These are phyloP conservation scores for Hemerocallis citrina DNA, from an alignment of 106 monocot genomes.

Conservation along the genomic window DNA sequence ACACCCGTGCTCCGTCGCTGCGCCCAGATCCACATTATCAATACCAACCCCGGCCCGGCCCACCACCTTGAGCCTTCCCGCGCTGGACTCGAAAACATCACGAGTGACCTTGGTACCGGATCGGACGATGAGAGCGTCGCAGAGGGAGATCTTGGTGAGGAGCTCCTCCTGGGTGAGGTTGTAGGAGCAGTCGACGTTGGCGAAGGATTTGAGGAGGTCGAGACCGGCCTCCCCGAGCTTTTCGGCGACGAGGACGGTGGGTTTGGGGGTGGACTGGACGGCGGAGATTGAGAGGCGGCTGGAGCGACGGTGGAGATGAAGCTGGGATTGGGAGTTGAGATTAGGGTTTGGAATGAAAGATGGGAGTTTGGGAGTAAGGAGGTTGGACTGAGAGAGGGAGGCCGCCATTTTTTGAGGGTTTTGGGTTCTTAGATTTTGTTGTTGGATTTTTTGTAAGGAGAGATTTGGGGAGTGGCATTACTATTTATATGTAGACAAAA, in stretches of 20 bases:
- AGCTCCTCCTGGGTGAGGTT: slow-evolving; percentile 63
- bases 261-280: slow-evolving; percentile 20
- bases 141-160: slow-evolving; percentile 86
- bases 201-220: slow-evolving; percentile 51
- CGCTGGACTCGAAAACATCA: slow-evolving; percentile 66
- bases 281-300: not conserved
- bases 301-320: not conserved
- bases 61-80: slow-evolving; percentile 59
- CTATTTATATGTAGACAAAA: no score
- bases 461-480: no score
- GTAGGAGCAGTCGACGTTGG: slow-evolving; percentile 79
- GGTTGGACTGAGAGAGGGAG: not conserved
- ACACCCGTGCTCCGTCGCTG: slow-evolving; percentile 82
- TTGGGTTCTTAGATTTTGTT: no score
- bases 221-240: slow-evolving; percentile 76
- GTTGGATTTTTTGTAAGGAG: no score
- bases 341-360: not conserved
- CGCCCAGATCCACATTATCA: slow-evolving; percentile 74
- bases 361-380: not conserved
- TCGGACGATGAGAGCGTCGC: slow-evolving; percentile 79
- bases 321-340: not conserved
- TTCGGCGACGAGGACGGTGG: slow-evolving; percentile 75
- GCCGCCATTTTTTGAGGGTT: slow-evolving; percentile 3
- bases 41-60: slow-evolving; percentile 85
- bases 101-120: slow-evolving; percentile 76